Evolutionary conservation across 2,329 filamentous ascomycete species (phyloP).

Genomic region (Aspergillus sp.): DNA sequence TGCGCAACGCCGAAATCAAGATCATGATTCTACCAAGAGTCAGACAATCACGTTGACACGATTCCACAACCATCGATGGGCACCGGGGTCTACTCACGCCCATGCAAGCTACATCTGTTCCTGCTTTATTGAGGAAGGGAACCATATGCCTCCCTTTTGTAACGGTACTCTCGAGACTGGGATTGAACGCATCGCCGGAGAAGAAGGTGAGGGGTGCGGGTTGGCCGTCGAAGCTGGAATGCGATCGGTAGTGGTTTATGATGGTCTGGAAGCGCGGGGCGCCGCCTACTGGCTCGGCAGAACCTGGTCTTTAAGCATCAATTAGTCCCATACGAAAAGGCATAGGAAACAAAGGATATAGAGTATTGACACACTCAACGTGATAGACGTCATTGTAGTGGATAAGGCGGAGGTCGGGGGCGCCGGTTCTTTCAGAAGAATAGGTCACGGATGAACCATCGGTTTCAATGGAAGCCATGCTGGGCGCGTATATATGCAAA

Average conservation of each 20-base stretch:
- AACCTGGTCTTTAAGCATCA: slow-evolving; percentile 51
- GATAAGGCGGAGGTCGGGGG: slow-evolving; percentile 74
- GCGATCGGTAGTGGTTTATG: slow-evolving; percentile 70
- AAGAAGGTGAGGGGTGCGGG: slow-evolving; percentile 74
- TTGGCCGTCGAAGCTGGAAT: slow-evolving; percentile 61
- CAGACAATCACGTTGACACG: slow-evolving; percentile 10
- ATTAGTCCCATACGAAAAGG: background rate
- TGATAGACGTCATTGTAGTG: slow-evolving; percentile 97
- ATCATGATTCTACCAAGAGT: slow-evolving; percentile 70
- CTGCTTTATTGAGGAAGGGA: slow-evolving; percentile 73
- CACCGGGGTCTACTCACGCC: slow-evolving; percentile 57
- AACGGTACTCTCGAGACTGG: slow-evolving; percentile 81
- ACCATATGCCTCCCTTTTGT: slow-evolving; percentile 94
- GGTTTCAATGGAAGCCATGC: slow-evolving; percentile 29
- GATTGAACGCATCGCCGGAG: slow-evolving; percentile 91
- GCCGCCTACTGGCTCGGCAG: slow-evolving; percentile 80
- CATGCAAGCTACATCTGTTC: slow-evolving; percentile 77
- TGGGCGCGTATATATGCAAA: background rate
- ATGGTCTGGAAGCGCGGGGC: slow-evolving; percentile 77
- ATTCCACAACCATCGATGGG: background rate
- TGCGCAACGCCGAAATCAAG: slow-evolving; percentile 87
- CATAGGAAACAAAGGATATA: background rate
- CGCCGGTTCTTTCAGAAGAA: slow-evolving; percentile 43
- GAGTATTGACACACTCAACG: slow-evolving; percentile 58
- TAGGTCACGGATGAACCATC: slow-evolving; percentile 44